Base-by-base conservation (phyloP, 805 yeast genomes). In the Geotrichum ghanense region DNA sequence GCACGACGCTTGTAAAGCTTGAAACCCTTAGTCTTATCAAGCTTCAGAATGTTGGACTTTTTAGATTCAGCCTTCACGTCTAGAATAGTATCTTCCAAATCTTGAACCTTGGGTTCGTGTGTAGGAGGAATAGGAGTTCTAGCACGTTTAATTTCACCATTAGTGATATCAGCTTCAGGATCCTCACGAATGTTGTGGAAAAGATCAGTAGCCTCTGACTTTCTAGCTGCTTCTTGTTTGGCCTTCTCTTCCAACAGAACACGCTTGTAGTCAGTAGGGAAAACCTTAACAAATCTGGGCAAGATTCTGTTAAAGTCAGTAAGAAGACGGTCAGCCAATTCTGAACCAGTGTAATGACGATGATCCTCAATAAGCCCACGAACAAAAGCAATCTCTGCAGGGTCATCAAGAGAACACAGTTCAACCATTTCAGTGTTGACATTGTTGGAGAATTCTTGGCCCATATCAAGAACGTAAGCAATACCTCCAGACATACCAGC, bases 401-500 rank as follows among this genome's bases (percentile, higher is more conserved):
- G 95, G 55, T 90, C 97, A 45, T 78, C 72, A 45, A 90, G 74
- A 44, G 73, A 72, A 42, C 83, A 73, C 49, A 92, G 74, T 58
- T 83, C 96, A 54, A 92, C 90, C 55, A 86, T 79, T 55, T 82
- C 90, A 40, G 67, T 62, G 69, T 90, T 90, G 55, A 86, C 87
- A 66, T 81, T 81, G 52, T 79, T 78, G 51, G 72, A 72, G 60
- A 90, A 89, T 62, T 88, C 96, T 62, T 89, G 95, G 45, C 92
- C 97, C 72, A 90, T 84, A 58, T 89, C 95, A 57, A 90, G 74
- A 50, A 94, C 97, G 62, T 90, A 90, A 14, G 96, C 95, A 65
- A 92, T 90, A 78, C 98, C 98, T 69, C 98, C 98, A 57, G 97
- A 89, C 83, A 92, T 92, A 73, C 98, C 98, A 48, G 98, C 95